Percentiles rank a stretch among this genome's conserved stretches.
Evolutionary conservation across 139 green algal species (phyloP).

Genomic region (Coelastrella sp.): DNA sequence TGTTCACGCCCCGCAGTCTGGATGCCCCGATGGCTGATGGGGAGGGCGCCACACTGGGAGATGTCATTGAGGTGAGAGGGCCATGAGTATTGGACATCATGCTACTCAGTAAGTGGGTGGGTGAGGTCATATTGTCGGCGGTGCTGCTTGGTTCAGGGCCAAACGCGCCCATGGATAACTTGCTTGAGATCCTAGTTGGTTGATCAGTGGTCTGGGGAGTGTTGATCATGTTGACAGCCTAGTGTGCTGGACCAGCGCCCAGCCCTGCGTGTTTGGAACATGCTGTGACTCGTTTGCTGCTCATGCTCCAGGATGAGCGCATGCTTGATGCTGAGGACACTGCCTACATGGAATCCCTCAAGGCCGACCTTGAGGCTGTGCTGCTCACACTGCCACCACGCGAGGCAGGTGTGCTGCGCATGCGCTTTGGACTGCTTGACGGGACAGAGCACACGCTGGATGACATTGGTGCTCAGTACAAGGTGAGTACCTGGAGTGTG

Average conservation of each 20-base stretch:
- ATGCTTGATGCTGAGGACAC: constrained; percentile 50
- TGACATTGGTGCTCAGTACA: constrained; percentile 78
- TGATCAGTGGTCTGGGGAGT: too few species aligned
- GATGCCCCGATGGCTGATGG: constrained; percentile 47
- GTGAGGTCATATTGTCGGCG: not conserved
- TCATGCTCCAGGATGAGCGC: constrained; percentile 27
- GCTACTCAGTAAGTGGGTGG: not conserved
- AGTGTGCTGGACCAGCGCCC: too few species aligned
- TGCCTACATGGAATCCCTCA: constrained; percentile 51
- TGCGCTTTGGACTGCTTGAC: constrained; percentile 93
- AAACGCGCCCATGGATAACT: too few species aligned
- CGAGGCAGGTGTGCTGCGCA: constrained; percentile 86
- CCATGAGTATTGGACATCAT: not conserved
- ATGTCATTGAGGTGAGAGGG: constrained; percentile 48
- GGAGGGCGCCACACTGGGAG: constrained; percentile 46
- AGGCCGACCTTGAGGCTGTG: constrained; percentile 80
- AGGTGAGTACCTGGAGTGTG: constrained; percentile 30
- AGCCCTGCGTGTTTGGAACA: not conserved
- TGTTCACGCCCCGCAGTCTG: constrained; percentile 27
- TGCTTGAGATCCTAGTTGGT: too few species aligned
- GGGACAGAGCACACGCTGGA: constrained; percentile 86
- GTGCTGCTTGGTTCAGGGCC: too few species aligned
- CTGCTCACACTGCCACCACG: constrained; percentile 80
- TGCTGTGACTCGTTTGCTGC: not conserved
- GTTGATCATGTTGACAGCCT: too few species aligned